A percentile compares a stretch with the other conserved stretches of the same genome.
phyloP scores from a whole-genome alignment of 495 filamentous ascomycete species.

The Aspergillus bridgeri region DNA sequence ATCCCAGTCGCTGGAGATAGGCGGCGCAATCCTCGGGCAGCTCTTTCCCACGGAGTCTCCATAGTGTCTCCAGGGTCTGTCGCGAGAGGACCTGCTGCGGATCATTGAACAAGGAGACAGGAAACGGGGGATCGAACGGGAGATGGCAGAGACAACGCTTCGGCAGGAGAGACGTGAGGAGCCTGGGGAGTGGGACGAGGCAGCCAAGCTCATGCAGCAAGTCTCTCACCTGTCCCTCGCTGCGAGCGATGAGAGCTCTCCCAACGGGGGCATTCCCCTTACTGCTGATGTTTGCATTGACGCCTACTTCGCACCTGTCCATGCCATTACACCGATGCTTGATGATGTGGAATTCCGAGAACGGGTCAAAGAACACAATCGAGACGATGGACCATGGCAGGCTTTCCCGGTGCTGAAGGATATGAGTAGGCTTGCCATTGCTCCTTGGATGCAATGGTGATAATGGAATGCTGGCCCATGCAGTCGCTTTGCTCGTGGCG shows the following conservation, averaged over 20 bases:
- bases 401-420: constrained; percentile 27
- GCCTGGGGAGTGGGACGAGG: neutral
- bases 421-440: constrained; percentile 2
- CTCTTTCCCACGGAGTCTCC: constrained; percentile 19
- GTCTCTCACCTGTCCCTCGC: neutral
- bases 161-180: too few species aligned
- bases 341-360: constrained; percentile 66
- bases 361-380: constrained; percentile 45
- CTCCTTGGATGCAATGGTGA: too few species aligned
- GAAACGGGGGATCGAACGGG: too few species aligned
- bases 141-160: too few species aligned
- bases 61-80: constrained; percentile 21
- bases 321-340: constrained; percentile 65
- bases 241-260: neutral
- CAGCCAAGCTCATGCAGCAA: neutral
- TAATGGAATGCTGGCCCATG: neutral
- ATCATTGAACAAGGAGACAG: too few species aligned
- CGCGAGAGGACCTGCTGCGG: constrained; percentile 10
- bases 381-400: constrained; percentile 62
- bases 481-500: constrained; percentile 12
- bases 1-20: constrained; percentile 2
- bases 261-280: neutral
- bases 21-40: constrained; percentile 11
- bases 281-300: constrained; percentile 49
- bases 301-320: constrained; percentile 67